Percentiles rank a stretch among this genome's conserved stretches.
Evolutionary conservation across 2,329 filamentous ascomycete genomes (phyloP).

Genomic region (Cryphonectria nitschkei): DNA sequence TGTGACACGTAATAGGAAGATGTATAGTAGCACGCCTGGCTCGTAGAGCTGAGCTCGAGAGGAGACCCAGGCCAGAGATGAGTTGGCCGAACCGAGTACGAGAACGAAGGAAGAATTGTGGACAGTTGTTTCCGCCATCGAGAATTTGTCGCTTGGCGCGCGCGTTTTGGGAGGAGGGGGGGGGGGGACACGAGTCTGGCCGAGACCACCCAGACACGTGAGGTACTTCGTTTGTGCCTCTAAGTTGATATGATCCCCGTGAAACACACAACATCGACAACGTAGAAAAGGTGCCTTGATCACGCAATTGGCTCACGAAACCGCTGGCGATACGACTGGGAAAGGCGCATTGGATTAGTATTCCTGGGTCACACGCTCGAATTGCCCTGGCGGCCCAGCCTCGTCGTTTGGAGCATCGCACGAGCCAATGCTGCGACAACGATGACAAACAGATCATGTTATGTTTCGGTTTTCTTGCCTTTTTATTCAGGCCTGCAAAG

Average conservation of each 20-base stretch:
- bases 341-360: not conserved
- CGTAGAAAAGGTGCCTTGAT: not conserved
- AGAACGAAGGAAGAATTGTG: not conserved
- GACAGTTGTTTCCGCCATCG: slow-evolving; percentile 5
- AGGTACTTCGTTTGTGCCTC: not conserved
- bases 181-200: not conserved
- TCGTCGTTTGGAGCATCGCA: slow-evolving; percentile 6
- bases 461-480: slow-evolving; percentile 29
- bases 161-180: not conserved
- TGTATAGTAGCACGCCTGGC: not conserved
- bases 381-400: not conserved
- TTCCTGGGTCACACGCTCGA: not conserved
- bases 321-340: not conserved
- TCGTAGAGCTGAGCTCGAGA: not conserved
- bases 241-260: not conserved
- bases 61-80: not conserved
- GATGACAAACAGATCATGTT: slow-evolving; percentile 9
- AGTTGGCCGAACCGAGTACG: not conserved
- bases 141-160: not conserved
- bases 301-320: not conserved
- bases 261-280: not conserved
- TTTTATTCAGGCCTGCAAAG: slow-evolving; percentile 57
- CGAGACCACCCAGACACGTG: not conserved
- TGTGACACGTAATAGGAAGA: not conserved
- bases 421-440: slow-evolving; percentile 13